Evolutionary conservation across 345 rosid species (phyloP).

Genomic region (Linum lewisii): DNA sequence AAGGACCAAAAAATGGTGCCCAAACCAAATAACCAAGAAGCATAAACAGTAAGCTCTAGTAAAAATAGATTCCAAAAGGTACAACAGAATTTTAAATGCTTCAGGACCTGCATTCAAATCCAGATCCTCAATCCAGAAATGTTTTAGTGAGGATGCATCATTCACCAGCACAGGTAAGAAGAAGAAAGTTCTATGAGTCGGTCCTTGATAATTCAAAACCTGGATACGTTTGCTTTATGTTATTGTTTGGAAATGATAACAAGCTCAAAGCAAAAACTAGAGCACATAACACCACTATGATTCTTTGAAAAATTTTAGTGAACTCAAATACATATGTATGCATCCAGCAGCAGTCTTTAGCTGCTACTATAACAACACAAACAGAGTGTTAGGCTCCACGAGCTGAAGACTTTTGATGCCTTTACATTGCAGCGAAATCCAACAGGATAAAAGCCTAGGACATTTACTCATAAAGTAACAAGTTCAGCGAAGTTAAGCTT

Average conservation of each 20-base stretch:
- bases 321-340: background rate
- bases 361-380: background rate
- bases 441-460: background rate
- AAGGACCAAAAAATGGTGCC: background rate
- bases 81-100: background rate
- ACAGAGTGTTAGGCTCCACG: background rate
- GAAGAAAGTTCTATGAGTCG: background rate
- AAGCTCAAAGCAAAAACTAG: background rate
- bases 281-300: background rate
- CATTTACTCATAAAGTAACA: background rate
- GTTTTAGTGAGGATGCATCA: background rate
- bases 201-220: background rate
- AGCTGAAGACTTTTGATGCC: background rate
- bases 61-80: background rate
- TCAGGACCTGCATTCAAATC: background rate
- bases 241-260: background rate
- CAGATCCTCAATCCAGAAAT: background rate
- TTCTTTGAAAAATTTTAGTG: background rate
- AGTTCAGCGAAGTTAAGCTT: background rate
- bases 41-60: background rate
- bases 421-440: background rate
- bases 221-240: background rate
- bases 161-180: background rate
- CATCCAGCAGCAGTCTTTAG: background rate
- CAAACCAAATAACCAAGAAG: background rate